A percentile compares a stretch with the other conserved stretches of the same genome.
Evolutionary conservation across 148 eudicot species (phyloP).

Genomic region (Rhododendron griersonianum): DNA sequence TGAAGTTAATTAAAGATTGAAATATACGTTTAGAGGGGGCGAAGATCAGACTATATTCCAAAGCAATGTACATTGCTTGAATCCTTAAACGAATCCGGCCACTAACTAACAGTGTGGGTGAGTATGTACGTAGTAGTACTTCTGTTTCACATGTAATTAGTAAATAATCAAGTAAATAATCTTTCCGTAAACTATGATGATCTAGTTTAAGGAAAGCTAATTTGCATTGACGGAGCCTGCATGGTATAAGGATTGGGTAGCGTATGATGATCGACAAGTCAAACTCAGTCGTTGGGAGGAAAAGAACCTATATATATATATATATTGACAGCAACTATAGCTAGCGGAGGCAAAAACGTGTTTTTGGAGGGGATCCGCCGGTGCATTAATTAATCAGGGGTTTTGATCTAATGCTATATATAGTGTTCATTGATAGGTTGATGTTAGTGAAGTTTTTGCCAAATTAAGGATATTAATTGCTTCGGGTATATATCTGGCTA

Average conservation of each 20-base stretch:
- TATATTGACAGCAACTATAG: no score
- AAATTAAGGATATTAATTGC: background rate
- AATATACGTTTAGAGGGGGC: background rate
- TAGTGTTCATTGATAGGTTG: background rate
- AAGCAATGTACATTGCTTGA: background rate
- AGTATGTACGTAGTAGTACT: no score
- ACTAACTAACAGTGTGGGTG: background rate
- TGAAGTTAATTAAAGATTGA: background rate
- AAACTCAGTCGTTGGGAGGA: background rate
- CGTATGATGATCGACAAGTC: background rate
- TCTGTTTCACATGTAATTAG: no score
- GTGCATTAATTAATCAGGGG: background rate
- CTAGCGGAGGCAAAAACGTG: no score
- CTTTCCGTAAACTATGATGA: no score
- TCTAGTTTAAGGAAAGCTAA: no score
- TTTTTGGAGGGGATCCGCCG: no score
- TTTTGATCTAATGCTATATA: background rate
- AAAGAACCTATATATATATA: no score
- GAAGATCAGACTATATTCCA: background rate
- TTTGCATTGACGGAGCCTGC: no score
- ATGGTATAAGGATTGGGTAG: no score
- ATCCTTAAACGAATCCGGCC: background rate
- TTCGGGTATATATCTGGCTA: background rate
- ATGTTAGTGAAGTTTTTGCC: no score
- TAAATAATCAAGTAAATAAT: no score